Evolutionary conservation across 306 rosid genomes (phyloP).

Genomic region (Fagus sylvatica): DNA sequence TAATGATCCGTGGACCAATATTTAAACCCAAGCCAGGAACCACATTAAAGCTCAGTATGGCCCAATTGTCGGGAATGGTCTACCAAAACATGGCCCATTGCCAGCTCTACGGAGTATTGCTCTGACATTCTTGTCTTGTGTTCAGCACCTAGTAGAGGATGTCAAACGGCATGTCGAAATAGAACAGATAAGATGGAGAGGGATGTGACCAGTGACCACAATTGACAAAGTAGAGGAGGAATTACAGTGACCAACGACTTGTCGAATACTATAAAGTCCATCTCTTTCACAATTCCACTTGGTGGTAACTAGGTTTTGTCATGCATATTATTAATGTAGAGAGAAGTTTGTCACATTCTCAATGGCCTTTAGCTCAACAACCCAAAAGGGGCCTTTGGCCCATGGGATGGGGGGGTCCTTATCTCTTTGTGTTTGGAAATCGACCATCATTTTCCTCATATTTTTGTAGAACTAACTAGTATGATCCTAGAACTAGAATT

Average conservation of each 20-base stretch:
- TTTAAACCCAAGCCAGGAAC: not conserved
- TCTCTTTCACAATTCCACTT: not conserved
- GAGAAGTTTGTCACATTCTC: slow-evolving; percentile 24
- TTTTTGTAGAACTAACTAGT: not conserved
- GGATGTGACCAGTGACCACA: not conserved
- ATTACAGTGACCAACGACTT: not conserved
- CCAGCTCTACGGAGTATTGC: not conserved
- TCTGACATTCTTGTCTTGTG: not conserved
- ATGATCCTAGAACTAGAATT: slow-evolving; percentile 11
- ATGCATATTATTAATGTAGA: slow-evolving; percentile 18
- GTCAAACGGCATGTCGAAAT: not conserved
- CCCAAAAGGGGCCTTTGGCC: not conserved
- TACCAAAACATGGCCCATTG: not conserved
- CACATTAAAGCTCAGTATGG: not conserved
- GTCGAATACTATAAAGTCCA: not conserved
- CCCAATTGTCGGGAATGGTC: not conserved
- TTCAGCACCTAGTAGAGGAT: not conserved
- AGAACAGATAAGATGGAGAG: not conserved
- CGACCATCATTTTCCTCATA: not conserved
- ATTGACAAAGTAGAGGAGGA: not conserved
- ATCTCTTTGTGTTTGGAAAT: slow-evolving; percentile 8
- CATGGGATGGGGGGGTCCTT: not conserved
- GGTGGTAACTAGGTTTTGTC: not conserved
- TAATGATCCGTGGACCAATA: not conserved
- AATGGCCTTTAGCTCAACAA: slow-evolving; percentile 6